phyloP scores from a whole-genome alignment of 495 filamentous ascomycete species.

The Poronia punctata region DNA sequence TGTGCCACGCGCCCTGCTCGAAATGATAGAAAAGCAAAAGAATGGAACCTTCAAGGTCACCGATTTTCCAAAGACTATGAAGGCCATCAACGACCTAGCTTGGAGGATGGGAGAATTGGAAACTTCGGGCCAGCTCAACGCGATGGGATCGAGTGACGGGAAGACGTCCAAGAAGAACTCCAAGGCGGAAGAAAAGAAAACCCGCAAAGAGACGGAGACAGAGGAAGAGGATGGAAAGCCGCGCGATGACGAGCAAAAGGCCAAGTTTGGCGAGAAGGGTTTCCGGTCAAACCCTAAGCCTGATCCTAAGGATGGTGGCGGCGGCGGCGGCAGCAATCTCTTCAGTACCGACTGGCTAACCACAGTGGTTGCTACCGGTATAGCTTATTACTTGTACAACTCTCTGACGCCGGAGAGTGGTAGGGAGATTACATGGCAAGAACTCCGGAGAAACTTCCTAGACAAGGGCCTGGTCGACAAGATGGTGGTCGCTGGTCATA shows the following conservation, averaged over 20 bases:
- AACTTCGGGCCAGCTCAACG: neutral
- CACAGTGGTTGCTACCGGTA: slow-evolving; percentile 11
- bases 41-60: slow-evolving; percentile 56
- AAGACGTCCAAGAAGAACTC: slow-evolving; percentile 21
- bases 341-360: slow-evolving; percentile 21
- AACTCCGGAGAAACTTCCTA: slow-evolving; percentile 83
- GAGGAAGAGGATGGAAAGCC: slow-evolving; percentile 22
- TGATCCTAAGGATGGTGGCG: slow-evolving; percentile 7
- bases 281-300: slow-evolving; percentile 15
- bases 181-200: slow-evolving; percentile 22
- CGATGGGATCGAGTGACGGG: neutral
- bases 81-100: slow-evolving; percentile 14
- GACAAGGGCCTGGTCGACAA: slow-evolving; percentile 95
- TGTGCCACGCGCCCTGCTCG: slow-evolving; percentile 21
- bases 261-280: slow-evolving; percentile 11
- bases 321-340: slow-evolving; percentile 8
- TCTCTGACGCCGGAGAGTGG: slow-evolving; percentile 19
- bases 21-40: slow-evolving; percentile 44
- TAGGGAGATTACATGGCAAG: slow-evolving; percentile 96
- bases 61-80: slow-evolving; percentile 43
- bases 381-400: slow-evolving; percentile 24
- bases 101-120: slow-evolving; percentile 9
- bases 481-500: slow-evolving; percentile 66
- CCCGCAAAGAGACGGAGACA: slow-evolving; percentile 20
- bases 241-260: slow-evolving; percentile 30